Base-by-base conservation (phyloP, 805 yeast species). In the Priceomyces melissophilus region DNA sequence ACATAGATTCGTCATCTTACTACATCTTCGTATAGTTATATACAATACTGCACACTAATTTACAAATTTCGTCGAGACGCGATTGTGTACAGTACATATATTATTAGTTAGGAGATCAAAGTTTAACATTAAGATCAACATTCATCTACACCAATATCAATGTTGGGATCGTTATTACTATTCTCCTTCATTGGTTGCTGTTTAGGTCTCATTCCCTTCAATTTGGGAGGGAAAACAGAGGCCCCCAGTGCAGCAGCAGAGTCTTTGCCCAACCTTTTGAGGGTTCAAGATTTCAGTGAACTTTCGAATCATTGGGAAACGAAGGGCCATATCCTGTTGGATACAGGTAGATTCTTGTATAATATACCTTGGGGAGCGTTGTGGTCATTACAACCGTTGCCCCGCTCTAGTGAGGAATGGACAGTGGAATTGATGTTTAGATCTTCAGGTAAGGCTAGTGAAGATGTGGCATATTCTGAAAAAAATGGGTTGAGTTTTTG, bases 291-390 rank as follows among this genome's bases (percentile, higher is more conserved):
- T 12, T 40, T 61, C 2, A 38, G 43, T 2, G 63, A 60, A 9
- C 46, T 69, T 15, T 44, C 41, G n/a, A 33, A 42, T n/a, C 47
- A 49, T 15, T 69, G 73, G 72, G 46, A 53, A 4, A 32, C 54
- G 11, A 39, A 43, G 46, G 90, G 87, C 57, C 87, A 74, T 77
- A 80, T 91, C 74, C 84, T 85, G 75, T 87, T 90, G 68, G 97
- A 89, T 70, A 82, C 90, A 62, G 98, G 73, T 69, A 45, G 64
- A 38, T 41, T 59, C 20, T 37, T 58, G 20, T 30, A 47, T 10
- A 43, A 46, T 17, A 27, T 38, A 1, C 52, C 47, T 3, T 42
- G 46, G 16, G 48, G 53, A 3, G 54, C 50, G 5, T 27, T 58
- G 9, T 60, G 64, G 64, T 47, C 57, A 6, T 41, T 42, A 15